These are phyloP conservation scores for Meredithiella fracta DNA, from an alignment of 2,329 filamentous ascomycete species.

Conservation along the genomic window DNA sequence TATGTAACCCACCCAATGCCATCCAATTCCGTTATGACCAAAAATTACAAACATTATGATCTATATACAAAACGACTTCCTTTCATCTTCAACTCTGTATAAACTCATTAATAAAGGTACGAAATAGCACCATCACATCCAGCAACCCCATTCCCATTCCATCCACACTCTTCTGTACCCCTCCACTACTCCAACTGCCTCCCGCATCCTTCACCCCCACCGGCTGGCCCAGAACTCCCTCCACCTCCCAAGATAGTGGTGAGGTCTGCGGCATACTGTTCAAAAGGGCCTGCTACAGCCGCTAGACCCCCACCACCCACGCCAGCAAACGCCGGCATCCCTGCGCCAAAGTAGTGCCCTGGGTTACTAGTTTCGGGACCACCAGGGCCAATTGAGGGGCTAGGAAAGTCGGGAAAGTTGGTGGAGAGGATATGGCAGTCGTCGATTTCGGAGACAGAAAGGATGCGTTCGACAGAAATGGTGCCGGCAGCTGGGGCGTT, in stretches of 20 bases:
- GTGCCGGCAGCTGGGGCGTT: neutral
- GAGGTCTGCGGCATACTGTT: constrained; percentile 4
- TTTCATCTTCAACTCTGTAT: neutral
- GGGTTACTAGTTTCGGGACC: neutral
- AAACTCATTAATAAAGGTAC: constrained; percentile 10
- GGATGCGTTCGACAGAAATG: constrained; percentile 9
- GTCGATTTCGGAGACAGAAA: neutral
- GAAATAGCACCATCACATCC: constrained; percentile 10
- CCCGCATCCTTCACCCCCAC: neutral
- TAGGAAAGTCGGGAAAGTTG: too few species aligned
- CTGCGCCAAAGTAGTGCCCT: neutral
- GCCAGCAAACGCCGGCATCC: neutral
- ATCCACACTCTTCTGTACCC: neutral
- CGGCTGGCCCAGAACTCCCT: too few species aligned
- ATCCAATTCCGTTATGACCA: too few species aligned
- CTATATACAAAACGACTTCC: neutral
- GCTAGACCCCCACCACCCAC: neutral
- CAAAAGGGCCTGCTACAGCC: constrained; percentile 1
- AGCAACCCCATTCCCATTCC: constrained; percentile 3
- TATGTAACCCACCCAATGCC: too few species aligned
- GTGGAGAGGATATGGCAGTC: too few species aligned
- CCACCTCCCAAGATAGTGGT: constrained; percentile 3
- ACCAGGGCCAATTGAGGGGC: neutral
- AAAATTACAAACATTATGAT: too few species aligned
- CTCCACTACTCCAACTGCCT: neutral